Base-by-base conservation (phyloP, 768 basidiomycete species). In the Gloeophyllum trabeum region DNA sequence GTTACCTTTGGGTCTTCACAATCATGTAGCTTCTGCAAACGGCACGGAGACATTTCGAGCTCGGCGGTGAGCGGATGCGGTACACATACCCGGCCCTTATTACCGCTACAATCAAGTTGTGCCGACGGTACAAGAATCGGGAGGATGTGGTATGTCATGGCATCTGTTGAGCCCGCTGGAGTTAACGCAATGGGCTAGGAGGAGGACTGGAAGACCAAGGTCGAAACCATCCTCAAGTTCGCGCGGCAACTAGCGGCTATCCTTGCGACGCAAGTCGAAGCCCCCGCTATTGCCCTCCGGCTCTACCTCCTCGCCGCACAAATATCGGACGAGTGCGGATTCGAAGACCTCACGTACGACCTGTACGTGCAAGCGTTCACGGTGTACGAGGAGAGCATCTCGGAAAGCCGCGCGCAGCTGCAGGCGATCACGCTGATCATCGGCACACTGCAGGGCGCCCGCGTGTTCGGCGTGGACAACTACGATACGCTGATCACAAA, bases 401-500 rank as follows among this genome's bases (percentile, higher is more conserved):
- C 88, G 35, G 96, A 99, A 56, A 89, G 86, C 24, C 77, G 94
- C 3, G 91, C 91, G 4, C 96, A 99, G 60, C 65, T 99, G 6
- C 90, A 94, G 54, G 93, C 94, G n/a, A 97, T 99, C 56, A 89
- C 91, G 4, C 73, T 93, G 16, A 85, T 99, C 51, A 96, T 98
- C 45, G 83, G 85, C 39, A 88, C 91, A 4, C 65, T 99, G 30
- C 88, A 90, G 43, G 79, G 82, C 6, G 84, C 90, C 24, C 70
- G 81, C 47, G 92, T 93, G n/a, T 98, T 98, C 55, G 83, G 82
- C 25, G 74, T 73, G 38, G 96, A 99, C 53, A 94, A 94, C 59
- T 97, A 96, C 55, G 96, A 98, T 54, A 98, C 94, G 2, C 64
- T 99, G 47, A 91, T 97, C 54, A 98, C 96, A 21, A 98, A 99